Evolutionary conservation across 73 alveolate species (phyloP).

Genomic region (Uronychia binucleata): DNA sequence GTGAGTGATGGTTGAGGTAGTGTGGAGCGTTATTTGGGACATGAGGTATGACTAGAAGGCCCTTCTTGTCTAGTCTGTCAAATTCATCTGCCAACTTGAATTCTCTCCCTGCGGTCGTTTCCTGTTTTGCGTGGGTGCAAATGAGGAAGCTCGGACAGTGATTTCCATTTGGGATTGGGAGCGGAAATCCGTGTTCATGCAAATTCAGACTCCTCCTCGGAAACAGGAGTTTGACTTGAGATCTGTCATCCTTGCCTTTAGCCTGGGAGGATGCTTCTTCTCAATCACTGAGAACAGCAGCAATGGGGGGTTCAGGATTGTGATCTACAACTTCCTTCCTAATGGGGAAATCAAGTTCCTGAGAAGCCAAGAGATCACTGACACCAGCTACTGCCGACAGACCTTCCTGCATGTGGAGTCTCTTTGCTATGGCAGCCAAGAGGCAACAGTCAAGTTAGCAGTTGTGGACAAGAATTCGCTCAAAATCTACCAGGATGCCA

Average conservation of each 20-base stretch:
- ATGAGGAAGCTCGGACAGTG: not conserved
- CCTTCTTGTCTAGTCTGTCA: not conserved
- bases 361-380: not conserved
- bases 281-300: not conserved
- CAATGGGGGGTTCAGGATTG: not conserved
- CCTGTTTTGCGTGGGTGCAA: not conserved
- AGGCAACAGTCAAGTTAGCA: not conserved
- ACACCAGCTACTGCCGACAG: not conserved
- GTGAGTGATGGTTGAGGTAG: no score
- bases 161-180: not conserved
- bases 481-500: not conserved
- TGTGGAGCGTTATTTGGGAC: not conserved
- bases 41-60: not conserved
- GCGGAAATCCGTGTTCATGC: not conserved
- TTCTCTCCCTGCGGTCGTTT: not conserved
- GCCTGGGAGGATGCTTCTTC: not conserved
- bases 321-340: not conserved
- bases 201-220: not conserved
- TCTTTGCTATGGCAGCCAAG: not conserved
- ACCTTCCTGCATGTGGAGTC: not conserved
- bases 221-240: not conserved
- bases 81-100: not conserved
- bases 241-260: not conserved
- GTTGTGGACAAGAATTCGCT: not conserved
- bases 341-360: not conserved